A percentile compares a stretch with the other conserved stretches of the same genome.
Evolutionary conservation across 1,139 yeast species (phyloP).

Genomic region (Candida buenavistaensis): DNA sequence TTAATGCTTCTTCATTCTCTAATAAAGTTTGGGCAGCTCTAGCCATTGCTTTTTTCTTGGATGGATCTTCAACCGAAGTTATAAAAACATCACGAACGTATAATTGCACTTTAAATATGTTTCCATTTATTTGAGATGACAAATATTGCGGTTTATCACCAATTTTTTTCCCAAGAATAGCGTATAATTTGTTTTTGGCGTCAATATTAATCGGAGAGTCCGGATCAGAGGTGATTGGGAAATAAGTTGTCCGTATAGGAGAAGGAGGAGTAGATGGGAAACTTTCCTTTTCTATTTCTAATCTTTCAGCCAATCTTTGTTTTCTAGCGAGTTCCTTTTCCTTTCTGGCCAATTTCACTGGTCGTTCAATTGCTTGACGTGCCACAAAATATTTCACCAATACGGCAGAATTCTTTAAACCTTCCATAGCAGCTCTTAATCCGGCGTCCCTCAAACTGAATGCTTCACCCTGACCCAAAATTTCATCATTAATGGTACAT

Average conservation of each 20-base stretch:
- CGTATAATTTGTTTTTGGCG: conserved; percentile 46
- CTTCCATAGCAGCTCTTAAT: conserved; percentile 68
- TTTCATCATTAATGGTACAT: conserved; percentile 59
- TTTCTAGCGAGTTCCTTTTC: conserved; percentile 9
- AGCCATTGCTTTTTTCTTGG: conserved; percentile 47
- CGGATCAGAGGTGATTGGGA: conserved; percentile 31
- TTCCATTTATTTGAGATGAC: conserved; percentile 11
- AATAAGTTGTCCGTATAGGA: conserved; percentile 13
- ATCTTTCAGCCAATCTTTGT: conserved; percentile 7
- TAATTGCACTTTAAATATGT: conserved; percentile 28
- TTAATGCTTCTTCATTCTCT: conserved; percentile 22
- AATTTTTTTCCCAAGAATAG: conserved; percentile 38
- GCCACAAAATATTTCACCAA: conserved; percentile 68
- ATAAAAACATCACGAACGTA: conserved; percentile 35
- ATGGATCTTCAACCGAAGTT: conserved; percentile 40
- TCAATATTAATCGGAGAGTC: conserved; percentile 30
- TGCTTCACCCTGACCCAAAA: conserved; percentile 62
- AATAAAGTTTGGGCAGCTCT: conserved; percentile 49
- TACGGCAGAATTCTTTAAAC: conserved; percentile 55
- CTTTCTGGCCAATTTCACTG: conserved; percentile 9
- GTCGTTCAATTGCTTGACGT: conserved; percentile 58
- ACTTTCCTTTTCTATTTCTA: conserved; percentile 20
- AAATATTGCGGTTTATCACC: conserved; percentile 44
- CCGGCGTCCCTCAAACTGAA: conserved; percentile 68
- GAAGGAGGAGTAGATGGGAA: conserved; percentile 12